Percentiles rank a stretch among this genome's conserved stretches.
phyloP scores from a whole-genome alignment of 2,329 filamentous ascomycete species.

The Chaetomiaceae sp. region DNA sequence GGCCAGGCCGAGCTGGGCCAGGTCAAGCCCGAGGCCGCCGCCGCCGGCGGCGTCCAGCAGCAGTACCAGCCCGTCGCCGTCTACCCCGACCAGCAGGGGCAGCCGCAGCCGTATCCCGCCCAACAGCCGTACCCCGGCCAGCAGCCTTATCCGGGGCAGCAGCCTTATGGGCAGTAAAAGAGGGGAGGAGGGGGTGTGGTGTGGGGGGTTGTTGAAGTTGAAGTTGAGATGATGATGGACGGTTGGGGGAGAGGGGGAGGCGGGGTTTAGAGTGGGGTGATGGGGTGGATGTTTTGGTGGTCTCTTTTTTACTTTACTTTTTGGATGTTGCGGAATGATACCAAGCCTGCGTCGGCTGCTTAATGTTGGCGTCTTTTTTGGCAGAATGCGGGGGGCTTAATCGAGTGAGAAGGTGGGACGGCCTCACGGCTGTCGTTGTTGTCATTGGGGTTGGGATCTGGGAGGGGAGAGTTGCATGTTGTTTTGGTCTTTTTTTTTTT shows the following conservation, averaged over 20 bases:
- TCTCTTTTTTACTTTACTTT: neutral
- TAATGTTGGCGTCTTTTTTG: neutral
- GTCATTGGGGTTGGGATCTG: no score
- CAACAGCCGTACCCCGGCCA: constrained; percentile 12
- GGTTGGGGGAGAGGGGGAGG: neutral
- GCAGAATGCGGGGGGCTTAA: neutral
- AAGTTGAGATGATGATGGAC: no score
- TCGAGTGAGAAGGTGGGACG: no score
- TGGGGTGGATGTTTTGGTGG: neutral
- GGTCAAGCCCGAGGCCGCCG: constrained; percentile 23
- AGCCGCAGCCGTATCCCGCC: constrained; percentile 11
- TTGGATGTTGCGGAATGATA: neutral
- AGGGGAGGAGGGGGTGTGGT: no score
- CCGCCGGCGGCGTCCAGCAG: constrained; percentile 5
- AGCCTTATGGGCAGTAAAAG: constrained; percentile 4
- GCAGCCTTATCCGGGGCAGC: constrained; percentile 9
- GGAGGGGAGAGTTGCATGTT: no score
- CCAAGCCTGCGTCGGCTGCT: neutral
- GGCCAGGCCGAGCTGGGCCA: constrained; percentile 30
- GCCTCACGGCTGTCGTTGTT: no score
- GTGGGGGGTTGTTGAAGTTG: no score
- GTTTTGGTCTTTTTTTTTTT: no score
- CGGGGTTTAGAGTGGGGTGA: neutral
- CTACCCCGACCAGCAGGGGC: constrained; percentile 8
- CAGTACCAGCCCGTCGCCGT: constrained; percentile 4